phyloP scores from a whole-genome alignment of 768 basidiomycete genomes.

The Tephrocybe sp. region DNA sequence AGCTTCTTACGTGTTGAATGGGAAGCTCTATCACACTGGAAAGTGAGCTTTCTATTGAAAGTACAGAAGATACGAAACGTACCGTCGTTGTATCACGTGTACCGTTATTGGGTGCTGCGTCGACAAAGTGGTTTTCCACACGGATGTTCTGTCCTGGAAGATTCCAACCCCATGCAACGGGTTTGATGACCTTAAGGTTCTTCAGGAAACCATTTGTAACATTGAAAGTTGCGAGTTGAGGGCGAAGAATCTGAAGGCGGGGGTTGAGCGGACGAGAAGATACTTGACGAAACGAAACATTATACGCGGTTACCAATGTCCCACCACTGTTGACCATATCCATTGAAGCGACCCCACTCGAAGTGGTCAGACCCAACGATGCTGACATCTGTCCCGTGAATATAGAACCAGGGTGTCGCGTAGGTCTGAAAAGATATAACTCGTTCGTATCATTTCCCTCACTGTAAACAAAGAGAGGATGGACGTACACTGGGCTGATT shows the following conservation, averaged over 20 bases:
- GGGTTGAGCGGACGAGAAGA: not conserved
- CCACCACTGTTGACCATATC: conserved; percentile 53
- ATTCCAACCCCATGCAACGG: conserved; percentile 49
- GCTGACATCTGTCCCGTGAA: conserved; percentile 38
- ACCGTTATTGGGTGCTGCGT: conserved; percentile 37
- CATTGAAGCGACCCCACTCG: conserved; percentile 41
- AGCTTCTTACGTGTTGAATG: conserved; percentile 40
- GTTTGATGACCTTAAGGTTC: conserved; percentile 43
- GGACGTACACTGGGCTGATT: conserved; percentile 36
- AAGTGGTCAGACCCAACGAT: conserved; percentile 38
- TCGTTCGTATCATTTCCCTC: not conserved
- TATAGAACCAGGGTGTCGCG: conserved; percentile 45
- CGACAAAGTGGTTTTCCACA: conserved; percentile 38
- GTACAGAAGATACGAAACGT: conserved; percentile 7
- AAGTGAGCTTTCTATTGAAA: not conserved
- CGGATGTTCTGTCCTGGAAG: conserved; percentile 36
- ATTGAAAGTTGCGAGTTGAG: conserved; percentile 47
- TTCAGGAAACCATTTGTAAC: conserved; percentile 37
- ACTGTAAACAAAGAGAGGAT: not conserved
- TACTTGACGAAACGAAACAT: conserved; percentile 7
- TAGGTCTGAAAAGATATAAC: conserved; percentile 25
- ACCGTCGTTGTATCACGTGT: conserved; percentile 34
- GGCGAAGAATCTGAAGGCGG: conserved; percentile 32
- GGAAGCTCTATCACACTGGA: conserved; percentile 29
- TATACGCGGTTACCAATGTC: conserved; percentile 39